Evolutionary conservation across 2,329 filamentous ascomycete genomes (phyloP).

Genomic region (Aspergillus glaucus): DNA sequence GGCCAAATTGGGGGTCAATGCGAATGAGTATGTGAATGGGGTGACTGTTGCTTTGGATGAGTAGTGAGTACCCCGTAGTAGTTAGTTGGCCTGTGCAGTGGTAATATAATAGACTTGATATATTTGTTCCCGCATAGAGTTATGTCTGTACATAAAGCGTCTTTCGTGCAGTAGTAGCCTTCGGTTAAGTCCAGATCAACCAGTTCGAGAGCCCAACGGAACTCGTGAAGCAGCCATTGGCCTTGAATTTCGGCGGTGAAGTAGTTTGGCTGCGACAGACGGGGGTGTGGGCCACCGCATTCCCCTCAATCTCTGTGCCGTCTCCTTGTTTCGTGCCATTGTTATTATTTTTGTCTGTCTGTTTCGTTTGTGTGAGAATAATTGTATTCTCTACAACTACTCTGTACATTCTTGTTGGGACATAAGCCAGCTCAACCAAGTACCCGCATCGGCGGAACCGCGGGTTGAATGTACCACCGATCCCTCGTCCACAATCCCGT

Average conservation of each 20-base stretch:
- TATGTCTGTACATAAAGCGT: not conserved
- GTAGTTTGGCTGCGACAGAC: not conserved
- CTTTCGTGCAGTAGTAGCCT: not conserved
- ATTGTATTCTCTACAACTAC: not conserved
- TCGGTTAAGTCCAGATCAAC: not conserved
- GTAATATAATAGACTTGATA: not conserved
- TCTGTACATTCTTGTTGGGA: not conserved
- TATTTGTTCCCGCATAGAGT: not conserved
- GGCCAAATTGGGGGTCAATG: slow-evolving; percentile 36
- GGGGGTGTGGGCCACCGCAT: not conserved
- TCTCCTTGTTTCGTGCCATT: not conserved
- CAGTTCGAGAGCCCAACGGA: not conserved
- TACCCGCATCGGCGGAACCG: slow-evolving; percentile 1
- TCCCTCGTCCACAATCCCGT: not conserved
- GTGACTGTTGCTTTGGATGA: slow-evolving; percentile 36
- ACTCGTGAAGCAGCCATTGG: slow-evolving; percentile 1
- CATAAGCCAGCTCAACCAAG: not conserved
- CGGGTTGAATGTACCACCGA: not conserved
- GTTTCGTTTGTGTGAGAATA: not conserved
- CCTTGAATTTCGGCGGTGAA: not conserved
- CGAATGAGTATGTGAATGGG: slow-evolving; percentile 39
- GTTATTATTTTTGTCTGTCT: not conserved
- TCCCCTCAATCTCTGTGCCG: not conserved
- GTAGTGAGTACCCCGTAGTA: slow-evolving; percentile 2
- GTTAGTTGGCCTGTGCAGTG: not conserved